Evolutionary conservation across 768 basidiomycete genomes (phyloP), one percentile per base, ranked within the genome.

Genomic region (Russula earlei): DNA sequence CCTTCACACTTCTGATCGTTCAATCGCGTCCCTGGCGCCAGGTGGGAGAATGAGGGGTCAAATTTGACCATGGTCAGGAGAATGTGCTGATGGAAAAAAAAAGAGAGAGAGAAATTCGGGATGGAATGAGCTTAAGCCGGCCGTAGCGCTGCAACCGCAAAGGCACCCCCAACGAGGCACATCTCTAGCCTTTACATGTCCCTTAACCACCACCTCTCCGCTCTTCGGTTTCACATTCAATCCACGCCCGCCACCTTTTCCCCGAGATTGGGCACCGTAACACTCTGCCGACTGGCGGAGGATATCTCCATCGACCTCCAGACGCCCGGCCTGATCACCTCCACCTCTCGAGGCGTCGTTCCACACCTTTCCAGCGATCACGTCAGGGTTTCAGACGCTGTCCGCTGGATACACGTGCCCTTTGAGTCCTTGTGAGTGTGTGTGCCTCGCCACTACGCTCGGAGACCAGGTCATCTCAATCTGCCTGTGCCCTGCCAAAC

Each of bases 341-440:
- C 75, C 4, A 87, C 87, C 4, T 84, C 84, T 41, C 81, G 89
- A 14, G 89, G 89, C 0, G 73, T 84, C 25, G 73, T 91, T 0
- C 84, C 84, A 0, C 89, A 91, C 67, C 71, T 91, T 5, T 83
- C 85, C 7, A 71, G 79, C 42, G 87, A 88, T 63, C 79, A 86
- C 54, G 68, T 75, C 22, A 63, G 64, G 19, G 59, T 62, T 27
- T 78, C 78, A 1, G 62, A 69, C 9, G 74, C 80, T 1, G 76
- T 87, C 31, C 74, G 67, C 55, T 87, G 85, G 79, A 68, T 86
- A 0, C 77, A 85, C 57, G 70, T 90, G 0, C 81, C 88, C 0
- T 91, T 90, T 64, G 89, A 91, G 69, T 77, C 82, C 19, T 91
- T 91, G 89, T 91, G 69, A 78, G 76, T 24, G 48, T 25, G 49